Percentiles rank a stretch among this genome's conserved stretches.
Conservation (phyloP, 2,329 filamentous ascomycete species). For the Metarhizium anisopliae region DNA sequence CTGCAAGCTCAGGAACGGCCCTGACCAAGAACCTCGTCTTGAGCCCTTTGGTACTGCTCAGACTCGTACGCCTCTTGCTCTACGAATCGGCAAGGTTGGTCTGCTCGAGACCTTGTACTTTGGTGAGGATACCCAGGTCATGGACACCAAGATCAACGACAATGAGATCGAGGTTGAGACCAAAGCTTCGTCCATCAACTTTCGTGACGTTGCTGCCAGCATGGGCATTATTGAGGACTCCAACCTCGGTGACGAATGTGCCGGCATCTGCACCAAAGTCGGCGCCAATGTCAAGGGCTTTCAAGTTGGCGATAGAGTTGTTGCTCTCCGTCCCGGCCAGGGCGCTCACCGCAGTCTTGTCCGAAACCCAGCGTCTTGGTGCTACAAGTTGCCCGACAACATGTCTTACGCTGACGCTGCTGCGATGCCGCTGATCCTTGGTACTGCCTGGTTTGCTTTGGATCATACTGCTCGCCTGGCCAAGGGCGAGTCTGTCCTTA, state of each 20-base stretch:
- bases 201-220: slow-evolving; percentile 25
- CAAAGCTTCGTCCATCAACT: slow-evolving; percentile 23
- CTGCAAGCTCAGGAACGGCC: slow-evolving; percentile 15
- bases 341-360: slow-evolving; percentile 19
- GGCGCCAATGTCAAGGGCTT: slow-evolving; percentile 14
- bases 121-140: slow-evolving; percentile 13
- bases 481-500: slow-evolving; percentile 20
- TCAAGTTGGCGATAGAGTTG: slow-evolving; percentile 23
- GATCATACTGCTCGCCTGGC: slow-evolving; percentile 14
- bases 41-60: slow-evolving; percentile 8
- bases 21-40: slow-evolving; percentile 14
- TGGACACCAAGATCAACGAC: slow-evolving; percentile 7
- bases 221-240: slow-evolving; percentile 15
- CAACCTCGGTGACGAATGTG: slow-evolving; percentile 17
- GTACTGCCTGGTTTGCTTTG: slow-evolving; percentile 20
- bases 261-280: slow-evolving; percentile 12
- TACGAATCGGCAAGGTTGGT: slow-evolving; percentile 14
- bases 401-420: slow-evolving; percentile 17
- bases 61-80: slow-evolving; percentile 8
- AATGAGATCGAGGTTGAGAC: slow-evolving; percentile 22
- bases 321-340: slow-evolving; percentile 10
- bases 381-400: slow-evolving; percentile 17
- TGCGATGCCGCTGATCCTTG: slow-evolving; percentile 16
- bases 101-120: slow-evolving; percentile 20
- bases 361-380: slow-evolving; percentile 17